These are phyloP conservation scores for Stevia rebaudiana DNA, from an alignment of 140 eudicot species.

Conservation along the genomic window DNA sequence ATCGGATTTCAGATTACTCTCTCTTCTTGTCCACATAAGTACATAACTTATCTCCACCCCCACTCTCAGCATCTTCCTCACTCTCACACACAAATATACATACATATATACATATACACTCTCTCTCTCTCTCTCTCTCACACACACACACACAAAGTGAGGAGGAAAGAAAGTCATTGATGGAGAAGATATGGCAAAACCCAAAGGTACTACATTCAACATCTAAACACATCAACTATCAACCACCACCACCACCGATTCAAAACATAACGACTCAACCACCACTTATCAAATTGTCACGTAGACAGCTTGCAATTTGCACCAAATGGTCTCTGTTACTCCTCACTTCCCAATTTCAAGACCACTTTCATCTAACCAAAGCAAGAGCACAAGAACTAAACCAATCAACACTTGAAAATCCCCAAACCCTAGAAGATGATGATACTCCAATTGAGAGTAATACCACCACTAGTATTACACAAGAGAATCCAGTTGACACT, in stretches of 20 bases:
- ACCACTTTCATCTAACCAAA: constrained; percentile 33
- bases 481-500: constrained; percentile 13
- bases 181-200: constrained; percentile 35
- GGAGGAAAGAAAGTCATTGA: constrained; percentile 6
- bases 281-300: constrained; percentile 41
- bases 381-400: constrained; percentile 58
- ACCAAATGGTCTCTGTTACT: constrained; percentile 53
- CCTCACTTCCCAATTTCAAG: constrained; percentile 43
- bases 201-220: constrained; percentile 36
- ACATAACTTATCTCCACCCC: not conserved
- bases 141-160: constrained; percentile 2
- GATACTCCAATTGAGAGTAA: constrained; percentile 15
- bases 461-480: not conserved
- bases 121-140: not conserved
- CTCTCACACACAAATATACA: no score
- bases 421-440: constrained; percentile 13
- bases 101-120: constrained; percentile 8
- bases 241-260: constrained; percentile 25
- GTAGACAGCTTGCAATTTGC: constrained; percentile 54
- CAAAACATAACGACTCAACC: constrained; percentile 29
- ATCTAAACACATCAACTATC: constrained; percentile 27
- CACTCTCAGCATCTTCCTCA: not conserved
- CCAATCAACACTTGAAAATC: constrained; percentile 6
- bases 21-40: constrained; percentile 43
- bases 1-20: constrained; percentile 39